Base-by-base conservation (phyloP, 1,284 basidiomycete species). In the Rhizopogon parksii region DNA sequence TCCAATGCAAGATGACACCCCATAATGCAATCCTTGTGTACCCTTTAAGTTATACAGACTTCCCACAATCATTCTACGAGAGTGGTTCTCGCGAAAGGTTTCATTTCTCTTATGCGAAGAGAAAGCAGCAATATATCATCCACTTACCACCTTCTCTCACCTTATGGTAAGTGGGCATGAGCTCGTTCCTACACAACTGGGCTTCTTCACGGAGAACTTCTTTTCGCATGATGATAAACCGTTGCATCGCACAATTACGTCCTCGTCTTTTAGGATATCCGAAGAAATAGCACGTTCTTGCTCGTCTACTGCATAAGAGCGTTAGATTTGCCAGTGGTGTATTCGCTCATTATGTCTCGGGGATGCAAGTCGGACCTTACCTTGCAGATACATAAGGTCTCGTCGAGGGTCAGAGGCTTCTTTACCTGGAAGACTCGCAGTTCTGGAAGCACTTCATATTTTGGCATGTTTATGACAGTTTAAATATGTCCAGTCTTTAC, bases 391-490 rank as follows among this genome's bases (percentile, higher is more conserved):
- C 6, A 42, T 4, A 30, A 30, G 12, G 12, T 19, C 11, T 25
- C 15, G 11, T 42, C 30, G 40, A 9, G 25, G 40, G 40, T 43
- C 27, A 43, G 40, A 45, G 32, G 30, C 17, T 45, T 34, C 42
- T 34, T 21, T 15, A 7, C 40, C 19, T 8, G 12, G 30, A 45
- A 45, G 30, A 34, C 15, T 21, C 42, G 2, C 30, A 21, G 7
- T 45, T 45, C 42, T 30, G 12, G 42, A 45, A 45, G 30, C 17
- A 45, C 30, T 21, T 19, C 30, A 45, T 45, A 45, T 45, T 45
- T 45, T 45, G 27, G 17, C 7, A 12, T 45, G 17, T 45, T 43
- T 43, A 43, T 43, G 17, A 15, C 25, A 27, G 25, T 40, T 42
- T 42, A 15, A 30, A 11, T 34, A 19, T 45, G 42, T 2, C 42